These are phyloP conservation scores for Dioscorea alata DNA, from an alignment of 106 monocot genomes.

Conservation along the genomic window DNA sequence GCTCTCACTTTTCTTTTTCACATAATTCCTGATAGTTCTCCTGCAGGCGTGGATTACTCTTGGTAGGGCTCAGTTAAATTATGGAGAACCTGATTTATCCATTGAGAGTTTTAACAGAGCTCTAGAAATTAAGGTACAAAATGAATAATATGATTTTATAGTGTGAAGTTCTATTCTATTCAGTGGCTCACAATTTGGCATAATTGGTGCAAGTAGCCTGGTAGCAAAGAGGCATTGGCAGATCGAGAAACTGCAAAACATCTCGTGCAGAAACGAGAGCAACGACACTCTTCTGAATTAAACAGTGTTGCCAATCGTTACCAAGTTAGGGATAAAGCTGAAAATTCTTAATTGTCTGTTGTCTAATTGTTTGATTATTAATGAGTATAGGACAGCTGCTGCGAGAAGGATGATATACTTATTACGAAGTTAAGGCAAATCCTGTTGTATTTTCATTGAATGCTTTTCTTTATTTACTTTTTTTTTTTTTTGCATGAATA, in stretches of 20 bases:
- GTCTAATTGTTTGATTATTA: background rate
- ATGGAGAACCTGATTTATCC: conserved; percentile 78
- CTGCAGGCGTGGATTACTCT: conserved; percentile 82
- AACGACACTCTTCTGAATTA: conserved; percentile 24
- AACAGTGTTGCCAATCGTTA: conserved; percentile 24
- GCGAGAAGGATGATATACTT: too few species aligned
- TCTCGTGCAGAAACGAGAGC: conserved; percentile 42
- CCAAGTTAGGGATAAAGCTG: conserved; percentile 29
- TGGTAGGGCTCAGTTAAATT: conserved; percentile 87
- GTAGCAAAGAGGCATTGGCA: conserved; percentile 30
- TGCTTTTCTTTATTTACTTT: too few species aligned
- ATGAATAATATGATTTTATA: background rate
- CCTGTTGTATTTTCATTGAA: background rate
- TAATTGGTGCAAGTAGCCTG: conserved; percentile 28
- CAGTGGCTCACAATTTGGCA: background rate
- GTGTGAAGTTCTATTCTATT: background rate
- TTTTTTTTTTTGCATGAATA: too few species aligned
- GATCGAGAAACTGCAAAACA: conserved; percentile 38
- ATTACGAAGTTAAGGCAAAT: too few species aligned
- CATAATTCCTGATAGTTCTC: background rate
- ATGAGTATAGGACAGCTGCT: background rate
- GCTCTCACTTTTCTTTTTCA: background rate
- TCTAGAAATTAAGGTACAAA: conserved; percentile 51
- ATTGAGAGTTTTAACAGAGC: conserved; percentile 72
- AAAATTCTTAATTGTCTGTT: conserved; percentile 1